A percentile compares a stretch with the other conserved stretches of the same genome.
Evolutionary conservation across 2,329 filamentous ascomycete species (phyloP).

Genomic region (Fusarium sterilihyphosum): DNA sequence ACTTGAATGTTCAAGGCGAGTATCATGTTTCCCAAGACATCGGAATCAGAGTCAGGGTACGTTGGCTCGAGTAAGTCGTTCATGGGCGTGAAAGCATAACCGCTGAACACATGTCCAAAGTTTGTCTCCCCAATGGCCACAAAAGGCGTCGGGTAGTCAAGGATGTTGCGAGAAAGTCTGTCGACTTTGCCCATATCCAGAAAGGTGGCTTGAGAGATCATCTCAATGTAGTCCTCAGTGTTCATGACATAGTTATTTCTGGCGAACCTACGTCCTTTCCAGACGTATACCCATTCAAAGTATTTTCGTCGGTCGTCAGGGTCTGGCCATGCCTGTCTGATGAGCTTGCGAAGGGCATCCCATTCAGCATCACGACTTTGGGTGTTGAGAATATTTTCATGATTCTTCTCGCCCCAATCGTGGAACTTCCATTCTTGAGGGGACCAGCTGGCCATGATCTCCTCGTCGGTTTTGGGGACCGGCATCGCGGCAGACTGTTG

Average conservation of each 20-base stretch:
- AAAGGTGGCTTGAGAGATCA: neutral
- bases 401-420: neutral
- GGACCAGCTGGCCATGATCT: neutral
- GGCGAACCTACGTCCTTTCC: rapidly evolving
- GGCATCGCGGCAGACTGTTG: neutral
- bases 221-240: neutral
- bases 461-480: neutral
- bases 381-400: neutral
- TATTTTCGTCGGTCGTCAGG: rapidly evolving
- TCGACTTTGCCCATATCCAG: neutral
- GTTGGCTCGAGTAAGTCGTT: neutral
- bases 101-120: neutral
- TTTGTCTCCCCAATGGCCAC: neutral
- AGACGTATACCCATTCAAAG: rapidly evolving
- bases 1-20: neutral
- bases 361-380: rapidly evolving
- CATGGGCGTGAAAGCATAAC: neutral
- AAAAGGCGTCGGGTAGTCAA: neutral
- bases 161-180: neutral
- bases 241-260: neutral
- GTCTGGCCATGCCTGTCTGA: neutral
- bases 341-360: rapidly evolving
- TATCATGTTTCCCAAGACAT: neutral
- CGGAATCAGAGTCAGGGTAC: rapidly evolving
- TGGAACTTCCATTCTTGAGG: neutral